Evolutionary conservation across 208 protist species (phyloP), one percentile per base, ranked within the genome.

Genomic region (Herpetomonas muscarum): DNA sequence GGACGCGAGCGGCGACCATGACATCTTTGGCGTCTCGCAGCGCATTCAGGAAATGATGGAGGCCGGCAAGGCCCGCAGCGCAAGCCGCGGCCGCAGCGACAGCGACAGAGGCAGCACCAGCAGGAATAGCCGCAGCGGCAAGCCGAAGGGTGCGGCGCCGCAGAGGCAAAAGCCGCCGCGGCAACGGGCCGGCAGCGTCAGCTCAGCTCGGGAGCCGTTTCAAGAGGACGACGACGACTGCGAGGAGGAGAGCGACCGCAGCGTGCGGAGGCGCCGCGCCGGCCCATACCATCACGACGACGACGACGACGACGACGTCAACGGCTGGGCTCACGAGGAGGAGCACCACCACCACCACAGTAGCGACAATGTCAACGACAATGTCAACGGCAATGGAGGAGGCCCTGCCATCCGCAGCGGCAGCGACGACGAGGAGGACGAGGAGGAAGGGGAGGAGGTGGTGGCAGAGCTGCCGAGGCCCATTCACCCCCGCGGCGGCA

Each of bases 1-100:
- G 28, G 37, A 49, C 39, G 62, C 64, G 22, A 21, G 31, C 21
- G 39, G 47, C 22, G 74, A 81, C 49, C 61, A 69, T 34, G 74
- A 81, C 64, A 76, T 81, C 22, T 81, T 81, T 53, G 74, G 74
- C 5, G 64, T 75, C 13, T 70, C 68, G 30, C 29, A 31, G 29
- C 63, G 74, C 21, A 67, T 67, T 45, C 46, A 55, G 12, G 42
- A 24, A 15, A 55, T 55, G 45, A 39, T 58, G 61, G 32, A 37
- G 28, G 41, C 42, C 28, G 46, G 47, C 55, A 61, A 52, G n/a
- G 55, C 48, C 29, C 28, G 25, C 28, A 53, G 28, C 48, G 19
- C 6, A 10, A 30, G 41, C 41, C 34, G 34, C 34, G 34, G 34
- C 34, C 34, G 7, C 34, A 7, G 15, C 15, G 10, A 39, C 10